Evolutionary conservation across 2,329 filamentous ascomycete species (phyloP), one percentile per base, ranked within the genome.

Genomic region (Monosporascus sp.): DNA sequence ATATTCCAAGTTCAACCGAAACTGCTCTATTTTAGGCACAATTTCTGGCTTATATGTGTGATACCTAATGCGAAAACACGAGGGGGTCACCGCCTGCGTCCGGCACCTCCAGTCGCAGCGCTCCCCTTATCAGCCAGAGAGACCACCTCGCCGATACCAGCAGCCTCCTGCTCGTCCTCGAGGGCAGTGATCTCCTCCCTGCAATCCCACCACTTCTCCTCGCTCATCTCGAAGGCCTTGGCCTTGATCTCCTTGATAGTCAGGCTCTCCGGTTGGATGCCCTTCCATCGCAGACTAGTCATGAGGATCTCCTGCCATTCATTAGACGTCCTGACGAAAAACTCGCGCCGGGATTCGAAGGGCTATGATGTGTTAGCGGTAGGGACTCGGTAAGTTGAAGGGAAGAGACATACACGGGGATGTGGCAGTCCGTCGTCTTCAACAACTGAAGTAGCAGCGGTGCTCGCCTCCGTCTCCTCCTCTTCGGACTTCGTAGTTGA

Each of bases 171-270:
- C 74, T 97, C 93, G 71, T 97, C 93, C 72, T 99, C 94, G 65
- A 97, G 72, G 6, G 84, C 88, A 51, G 86, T 88, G 60, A 99
- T 89, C 73, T 97, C 93, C 74, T 99, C 94, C 63, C 94, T 82
- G 67, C 88, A 91, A 76, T 97, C 94, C 94, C 94, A 99, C 94
- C 94, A 99, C 70, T 96, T 96, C 73, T 92, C 89, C 71, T 99
- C 94, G 41, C 92, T 92, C 58, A 90, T 80, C 66, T 90, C 87
- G 68, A 97, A 99, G 1, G 91, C 94, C 67, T 84, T 85, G 64
- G 92, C 88, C 70, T 96, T 91, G 64, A 97, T 85, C 75, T 97
- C 94, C 76, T 99, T 99, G 65, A 95, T 76, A 0, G 83, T 78
- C 58, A 90, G 79, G 41, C 83, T 79, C 68, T 89, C 87, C 3